Base-by-base conservation (phyloP, 257 asterid species). In the Echites panduratus region DNA sequence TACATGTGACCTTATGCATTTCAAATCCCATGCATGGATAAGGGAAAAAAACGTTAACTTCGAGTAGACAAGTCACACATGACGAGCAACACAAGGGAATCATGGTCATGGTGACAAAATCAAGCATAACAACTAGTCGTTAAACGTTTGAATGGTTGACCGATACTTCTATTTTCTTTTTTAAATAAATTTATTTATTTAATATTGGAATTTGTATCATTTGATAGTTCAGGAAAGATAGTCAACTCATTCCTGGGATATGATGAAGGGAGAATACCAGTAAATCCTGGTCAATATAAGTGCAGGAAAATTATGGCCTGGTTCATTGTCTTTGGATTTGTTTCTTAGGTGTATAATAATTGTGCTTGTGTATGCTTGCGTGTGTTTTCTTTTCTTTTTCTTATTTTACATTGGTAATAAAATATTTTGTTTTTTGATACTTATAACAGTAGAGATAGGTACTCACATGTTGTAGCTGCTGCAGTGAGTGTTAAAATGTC, bases 401-500 rank as follows among this genome's bases (percentile, higher is more conserved):
- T 62, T 16, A 20, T 41, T 41, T n/a, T 66, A 11, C 45, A 9
- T 24, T 9, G 27, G 2, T 66, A n/a, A 9, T 12, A 10, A 17
- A 66, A 66, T 4, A 9, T 66, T 66, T 43, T 43, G 8, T 66
- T 41, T 20, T 43, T 22, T 45, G 35, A 4, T 66, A 17, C 49
- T 19, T 26, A 27, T 16, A 24, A 63, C 6, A 9, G 24, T 53
- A 35, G 70, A 50, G 49, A 68, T 54, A 66, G 72, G 54, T 70
- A 75, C 47, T 82, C 89, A 90, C 98, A 90, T 59, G 97, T 87
- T 57, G 93, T 80, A 57, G 98, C 98, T 68, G 96, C 86, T 27
- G 98, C 97, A 0, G 96, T 87, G 19, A 90, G 88, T 4, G 96
- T 87, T 12, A 89, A 74, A 40, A 93, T 87, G 76, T 93, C 97